Evolutionary conservation across 257 asterid genomes (phyloP).

Genomic region (Jacaranda mimosifolia): DNA sequence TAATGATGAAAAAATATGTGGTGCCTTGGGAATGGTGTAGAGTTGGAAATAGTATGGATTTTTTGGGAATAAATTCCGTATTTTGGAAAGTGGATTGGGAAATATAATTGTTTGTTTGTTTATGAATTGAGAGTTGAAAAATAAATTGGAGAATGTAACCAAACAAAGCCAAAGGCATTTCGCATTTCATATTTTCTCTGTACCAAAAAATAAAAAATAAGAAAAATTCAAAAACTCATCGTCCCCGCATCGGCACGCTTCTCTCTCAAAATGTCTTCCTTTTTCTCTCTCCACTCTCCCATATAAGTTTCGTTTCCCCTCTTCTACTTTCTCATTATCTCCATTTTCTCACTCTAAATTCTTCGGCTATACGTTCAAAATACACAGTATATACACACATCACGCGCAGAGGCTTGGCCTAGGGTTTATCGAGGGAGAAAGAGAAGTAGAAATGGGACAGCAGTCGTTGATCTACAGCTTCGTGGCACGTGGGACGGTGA

Average conservation of each 20-base stretch:
- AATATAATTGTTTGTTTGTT: too few species aligned
- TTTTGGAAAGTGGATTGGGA: too few species aligned
- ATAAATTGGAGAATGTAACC: too few species aligned
- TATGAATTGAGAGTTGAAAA: too few species aligned
- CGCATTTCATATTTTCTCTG: background rate
- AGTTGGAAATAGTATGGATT: too few species aligned
- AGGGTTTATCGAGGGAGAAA: slow-evolving; percentile 34
- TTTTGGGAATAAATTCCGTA: too few species aligned
- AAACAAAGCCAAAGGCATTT: background rate
- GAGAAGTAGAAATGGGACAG: slow-evolving; percentile 48
- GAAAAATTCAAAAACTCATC: background rate
- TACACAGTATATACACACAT: background rate
- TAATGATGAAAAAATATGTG: too few species aligned
- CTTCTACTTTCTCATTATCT: background rate
- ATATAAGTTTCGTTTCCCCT: background rate
- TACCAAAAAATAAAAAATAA: background rate
- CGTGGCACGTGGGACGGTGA: slow-evolving; percentile 61
- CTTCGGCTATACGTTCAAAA: background rate
- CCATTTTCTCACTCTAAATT: slow-evolving; percentile 34
- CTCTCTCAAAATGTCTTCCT: slow-evolving; percentile 21
- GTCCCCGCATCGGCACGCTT: slow-evolving; percentile 48
- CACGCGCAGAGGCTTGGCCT: background rate
- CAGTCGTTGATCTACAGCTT: slow-evolving; percentile 62
- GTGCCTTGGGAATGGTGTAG: too few species aligned
- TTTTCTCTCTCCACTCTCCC: slow-evolving; percentile 23